These are phyloP conservation scores for Thraustochytrium sp. DNA, from an alignment of 352 stramenopile genomes.

Conservation along the genomic window DNA sequence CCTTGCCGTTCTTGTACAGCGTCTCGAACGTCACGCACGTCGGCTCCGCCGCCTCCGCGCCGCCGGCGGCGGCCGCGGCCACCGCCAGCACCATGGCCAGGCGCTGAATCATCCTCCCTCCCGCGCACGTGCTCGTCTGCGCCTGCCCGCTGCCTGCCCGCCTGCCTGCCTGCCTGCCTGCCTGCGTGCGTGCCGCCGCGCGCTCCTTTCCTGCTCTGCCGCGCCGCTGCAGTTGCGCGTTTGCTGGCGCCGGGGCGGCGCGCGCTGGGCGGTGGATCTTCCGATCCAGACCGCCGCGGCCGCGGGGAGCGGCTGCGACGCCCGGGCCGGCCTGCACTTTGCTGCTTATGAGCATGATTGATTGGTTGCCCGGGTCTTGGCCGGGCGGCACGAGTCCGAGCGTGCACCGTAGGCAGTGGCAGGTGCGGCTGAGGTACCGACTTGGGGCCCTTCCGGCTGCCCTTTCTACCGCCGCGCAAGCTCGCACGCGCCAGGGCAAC, in stretches of 20 bases:
- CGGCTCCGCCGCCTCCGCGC: not conserved
- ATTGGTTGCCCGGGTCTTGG: no score
- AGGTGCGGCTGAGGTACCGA: no score
- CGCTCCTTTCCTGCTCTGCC: not conserved
- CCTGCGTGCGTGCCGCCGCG: not conserved
- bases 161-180: not conserved
- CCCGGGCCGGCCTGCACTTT: no score
- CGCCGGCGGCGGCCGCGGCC: not conserved
- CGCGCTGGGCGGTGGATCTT: not conserved
- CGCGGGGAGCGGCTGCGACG: no score
- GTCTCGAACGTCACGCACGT: constrained; percentile 25
- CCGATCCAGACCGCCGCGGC: no score
- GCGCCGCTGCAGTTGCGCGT: not conserved
- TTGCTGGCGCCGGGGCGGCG: not conserved
- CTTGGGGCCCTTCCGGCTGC: no score
- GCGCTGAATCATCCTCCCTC: not conserved
- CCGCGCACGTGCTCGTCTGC: not conserved
- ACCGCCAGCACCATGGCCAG: not conserved
- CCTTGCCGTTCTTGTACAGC: constrained; percentile 24
- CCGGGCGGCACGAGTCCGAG: no score
- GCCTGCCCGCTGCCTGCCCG: not conserved
- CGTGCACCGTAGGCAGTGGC: no score
- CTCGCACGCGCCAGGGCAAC: no score
- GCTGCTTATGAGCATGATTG: no score
- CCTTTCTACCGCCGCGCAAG: no score